Conservation (phyloP, 108 stramenopile genomes). For the Poteriospumella lacustris region DNA sequence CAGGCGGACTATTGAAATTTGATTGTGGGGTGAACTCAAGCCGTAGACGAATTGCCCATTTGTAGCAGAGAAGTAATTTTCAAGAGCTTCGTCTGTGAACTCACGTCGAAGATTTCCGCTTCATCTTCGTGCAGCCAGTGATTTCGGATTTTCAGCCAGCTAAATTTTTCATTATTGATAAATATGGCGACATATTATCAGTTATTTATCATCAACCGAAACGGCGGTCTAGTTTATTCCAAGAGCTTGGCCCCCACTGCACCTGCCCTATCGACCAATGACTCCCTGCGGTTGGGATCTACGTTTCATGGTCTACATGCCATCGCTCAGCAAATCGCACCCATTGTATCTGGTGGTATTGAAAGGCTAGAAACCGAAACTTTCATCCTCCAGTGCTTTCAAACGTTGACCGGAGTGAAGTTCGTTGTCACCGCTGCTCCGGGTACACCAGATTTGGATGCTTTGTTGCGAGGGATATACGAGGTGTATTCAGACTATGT, state of each 20-base stretch:
- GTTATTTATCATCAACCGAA: constrained; percentile 55
- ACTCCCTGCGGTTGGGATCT: constrained; percentile 57
- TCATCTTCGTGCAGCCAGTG: too few relatives aligned
- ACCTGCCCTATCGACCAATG: constrained; percentile 47
- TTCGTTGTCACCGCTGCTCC: constrained; percentile 58
- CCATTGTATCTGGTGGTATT: constrained; percentile 54
- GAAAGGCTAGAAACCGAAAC: constrained; percentile 56
- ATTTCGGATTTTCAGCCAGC: too few relatives aligned
- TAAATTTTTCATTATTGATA: too few relatives aligned
- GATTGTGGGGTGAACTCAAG: too few relatives aligned
- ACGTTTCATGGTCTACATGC: constrained; percentile 63
- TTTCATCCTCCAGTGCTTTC: constrained; percentile 50
- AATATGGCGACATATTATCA: constrained; percentile 43
- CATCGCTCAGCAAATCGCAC: constrained; percentile 59
- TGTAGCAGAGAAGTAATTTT: too few relatives aligned
- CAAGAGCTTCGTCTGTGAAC: too few relatives aligned
- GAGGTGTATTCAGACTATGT: constrained; percentile 60
- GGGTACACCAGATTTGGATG: constrained; percentile 49
- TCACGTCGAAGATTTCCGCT: too few relatives aligned
- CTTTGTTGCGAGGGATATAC: constrained; percentile 48
- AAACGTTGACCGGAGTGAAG: constrained; percentile 45
- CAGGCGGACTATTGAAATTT: too few relatives aligned
- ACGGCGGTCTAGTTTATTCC: constrained; percentile 59
- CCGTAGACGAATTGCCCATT: too few relatives aligned
- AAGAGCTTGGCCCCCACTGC: constrained; percentile 49